Evolutionary conservation across 768 basidiomycete genomes (phyloP).

Genomic region (Russula emetica): DNA sequence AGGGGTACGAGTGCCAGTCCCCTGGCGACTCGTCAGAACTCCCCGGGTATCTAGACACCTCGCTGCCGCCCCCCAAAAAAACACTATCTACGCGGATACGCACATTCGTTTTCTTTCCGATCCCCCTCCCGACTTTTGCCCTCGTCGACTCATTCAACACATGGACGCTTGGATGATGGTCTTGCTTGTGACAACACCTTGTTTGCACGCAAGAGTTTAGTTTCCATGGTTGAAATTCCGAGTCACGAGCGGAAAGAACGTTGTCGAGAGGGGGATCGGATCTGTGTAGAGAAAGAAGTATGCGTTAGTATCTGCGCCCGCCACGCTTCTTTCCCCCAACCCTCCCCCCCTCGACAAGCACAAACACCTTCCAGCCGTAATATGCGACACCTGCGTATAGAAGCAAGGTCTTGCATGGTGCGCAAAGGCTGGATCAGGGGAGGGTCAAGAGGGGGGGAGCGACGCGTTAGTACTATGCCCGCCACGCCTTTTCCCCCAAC

Average conservation of each 20-base stretch:
- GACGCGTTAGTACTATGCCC: no score
- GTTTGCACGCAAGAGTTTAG: no score
- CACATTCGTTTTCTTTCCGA: no score
- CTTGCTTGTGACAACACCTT: no score
- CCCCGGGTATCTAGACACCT: conserved; percentile 20
- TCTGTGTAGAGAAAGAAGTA: not conserved
- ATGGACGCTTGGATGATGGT: no score
- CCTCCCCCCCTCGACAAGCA: not conserved
- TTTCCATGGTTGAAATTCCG: no score
- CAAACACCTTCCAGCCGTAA: not conserved
- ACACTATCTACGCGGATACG: no score
- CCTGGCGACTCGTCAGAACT: conserved; percentile 19
- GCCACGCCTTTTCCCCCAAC: no score
- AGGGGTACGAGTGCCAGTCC: conserved; percentile 24
- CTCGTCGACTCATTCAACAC: no score
- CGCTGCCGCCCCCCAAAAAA: conserved; percentile 9
- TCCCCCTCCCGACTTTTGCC: no score
- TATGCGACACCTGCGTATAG: not conserved
- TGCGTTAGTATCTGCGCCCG: not conserved
- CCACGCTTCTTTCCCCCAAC: not conserved
- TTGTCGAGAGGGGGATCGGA: not conserved
- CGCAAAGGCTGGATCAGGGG: not conserved
- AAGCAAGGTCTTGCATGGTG: not conserved
- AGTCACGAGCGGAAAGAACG: not conserved
- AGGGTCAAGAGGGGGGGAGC: not conserved